A percentile compares a stretch with the other conserved stretches of the same genome.
Evolutionary conservation across 352 stramenopile species (phyloP).

Genomic region (Pythium coloratum): DNA sequence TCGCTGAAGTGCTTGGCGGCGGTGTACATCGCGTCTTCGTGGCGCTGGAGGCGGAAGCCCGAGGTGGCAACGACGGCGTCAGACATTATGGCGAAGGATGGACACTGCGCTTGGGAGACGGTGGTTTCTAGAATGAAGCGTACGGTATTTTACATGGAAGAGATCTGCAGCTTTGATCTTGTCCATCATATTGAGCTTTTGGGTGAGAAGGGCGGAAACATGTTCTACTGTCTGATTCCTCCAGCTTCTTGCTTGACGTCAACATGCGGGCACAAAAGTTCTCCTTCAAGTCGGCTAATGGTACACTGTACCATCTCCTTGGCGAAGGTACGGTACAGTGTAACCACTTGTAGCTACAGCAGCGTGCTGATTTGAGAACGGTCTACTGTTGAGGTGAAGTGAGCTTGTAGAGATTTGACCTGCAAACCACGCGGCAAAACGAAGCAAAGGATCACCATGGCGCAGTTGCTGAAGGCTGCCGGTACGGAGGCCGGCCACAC

Average conservation of each 20-base stretch:
- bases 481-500: conserved; percentile 7
- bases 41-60: conserved; percentile 35
- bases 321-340: neutral
- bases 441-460: conserved; percentile 19
- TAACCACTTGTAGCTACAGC: neutral
- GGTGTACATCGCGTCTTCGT: conserved; percentile 43
- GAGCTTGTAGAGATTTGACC: neutral
- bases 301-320: conserved; percentile 17
- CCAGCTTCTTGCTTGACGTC: conserved; percentile 7
- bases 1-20: conserved; percentile 29
- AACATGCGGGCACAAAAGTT: neutral
- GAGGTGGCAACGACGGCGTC: conserved; percentile 3
- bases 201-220: conserved; percentile 4
- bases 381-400: neutral
- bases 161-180: neutral
- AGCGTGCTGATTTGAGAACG: neutral
- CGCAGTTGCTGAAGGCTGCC: conserved; percentile 35
- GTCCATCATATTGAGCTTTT: neutral
- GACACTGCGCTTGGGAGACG: neutral
- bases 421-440: neutral
- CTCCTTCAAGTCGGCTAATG: conserved; percentile 6
- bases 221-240: neutral
- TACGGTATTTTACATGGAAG: neutral
- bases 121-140: neutral
- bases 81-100: neutral